Evolutionary conservation across 805 yeast genomes (phyloP), one percentile per base, ranked within the genome.

Genomic region (Danielozyma ontarioensis): DNA sequence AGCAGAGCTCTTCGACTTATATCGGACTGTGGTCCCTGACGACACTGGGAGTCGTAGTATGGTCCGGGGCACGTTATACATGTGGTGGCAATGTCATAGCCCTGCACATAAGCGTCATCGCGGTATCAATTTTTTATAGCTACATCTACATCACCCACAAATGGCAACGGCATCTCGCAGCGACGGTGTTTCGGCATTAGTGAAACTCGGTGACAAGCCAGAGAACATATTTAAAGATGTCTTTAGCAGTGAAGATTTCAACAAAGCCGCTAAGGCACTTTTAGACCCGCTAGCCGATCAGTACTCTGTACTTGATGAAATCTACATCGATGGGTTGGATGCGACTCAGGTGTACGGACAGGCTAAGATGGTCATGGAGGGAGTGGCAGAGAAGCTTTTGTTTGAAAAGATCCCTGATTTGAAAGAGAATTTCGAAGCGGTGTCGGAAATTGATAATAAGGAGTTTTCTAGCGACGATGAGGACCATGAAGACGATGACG

Each of bases 271-370:
- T 17, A 81, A 79, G 50, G 35, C 45, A 27, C 63, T 73, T 5
- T 60, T 82, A 34, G 87, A 82, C 49, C 82, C 83, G 4, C 62
- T 81, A 22, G 69, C 78, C 16, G 55, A 57, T 29, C 61, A 63
- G 35, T 57, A 59, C 41, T 74, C 93, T 1, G 82, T 83, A 4
- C 65, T 90, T 14, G 96, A 88, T 56, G 88, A 85, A 52, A 70
- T 90, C 14, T 77, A 81, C 45, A 71, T 83, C 11, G 94, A 88
- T 31, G 97, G 96, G 1, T 65, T 90, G 34, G 96, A 85, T 55
- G 80, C 96, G 16, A 74, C 82, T 25, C 97, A 90, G 53, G 88
- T 93, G 0, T 90, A 90, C 87, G 95, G 90, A 35, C 97, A 90
- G 59, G 80, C 85, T 2, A 86, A 84, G 57, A 72, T 90, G 62